Percentiles rank a stretch among this genome's conserved stretches.
phyloP scores from a whole-genome alignment of 1,139 yeast genomes.

The Candida neerlandica region DNA sequence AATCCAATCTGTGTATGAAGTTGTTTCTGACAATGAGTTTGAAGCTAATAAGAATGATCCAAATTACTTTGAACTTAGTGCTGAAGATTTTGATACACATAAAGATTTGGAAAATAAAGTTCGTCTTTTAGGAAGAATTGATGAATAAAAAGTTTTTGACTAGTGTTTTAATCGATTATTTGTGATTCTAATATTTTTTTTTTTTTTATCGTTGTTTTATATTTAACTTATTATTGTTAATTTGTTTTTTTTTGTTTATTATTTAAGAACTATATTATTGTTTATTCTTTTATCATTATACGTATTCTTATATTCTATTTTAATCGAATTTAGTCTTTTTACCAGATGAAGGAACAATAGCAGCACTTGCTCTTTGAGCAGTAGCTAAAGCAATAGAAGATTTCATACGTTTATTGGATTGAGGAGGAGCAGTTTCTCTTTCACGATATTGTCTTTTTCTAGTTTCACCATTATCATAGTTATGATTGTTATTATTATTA shows the following conservation, averaged over 20 bases:
- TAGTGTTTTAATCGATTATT: constrained; percentile 6
- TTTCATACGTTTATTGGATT: constrained; percentile 52
- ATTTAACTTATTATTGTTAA: not conserved
- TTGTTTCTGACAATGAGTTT: constrained; percentile 52
- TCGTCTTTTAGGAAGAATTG: constrained; percentile 7
- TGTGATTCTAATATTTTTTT: constrained; percentile 3
- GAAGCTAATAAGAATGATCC: constrained; percentile 49
- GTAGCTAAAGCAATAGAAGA: constrained; percentile 87
- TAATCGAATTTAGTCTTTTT: constrained; percentile 73
- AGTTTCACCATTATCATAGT: constrained; percentile 18
- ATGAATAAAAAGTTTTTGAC: not conserved
- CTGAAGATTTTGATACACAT: constrained; percentile 37
- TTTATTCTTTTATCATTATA: constrained; percentile 4
- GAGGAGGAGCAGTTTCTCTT: constrained; percentile 2
- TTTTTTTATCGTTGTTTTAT: not conserved
- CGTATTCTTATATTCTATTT: constrained; percentile 2
- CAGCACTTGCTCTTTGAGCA: constrained; percentile 89
- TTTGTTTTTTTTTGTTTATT: not conserved
- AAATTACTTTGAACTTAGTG: constrained; percentile 49
- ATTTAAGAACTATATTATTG: not conserved
- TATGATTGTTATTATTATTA: constrained; percentile 4
- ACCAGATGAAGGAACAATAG: constrained; percentile 89
- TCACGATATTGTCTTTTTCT: constrained; percentile 23
- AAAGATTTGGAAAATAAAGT: constrained; percentile 17
- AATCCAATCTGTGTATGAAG: constrained; percentile 50